These are phyloP conservation scores for Cryptococcus hybrid DNA, from an alignment of 1,284 basidiomycete genomes.

Conservation along the genomic window DNA sequence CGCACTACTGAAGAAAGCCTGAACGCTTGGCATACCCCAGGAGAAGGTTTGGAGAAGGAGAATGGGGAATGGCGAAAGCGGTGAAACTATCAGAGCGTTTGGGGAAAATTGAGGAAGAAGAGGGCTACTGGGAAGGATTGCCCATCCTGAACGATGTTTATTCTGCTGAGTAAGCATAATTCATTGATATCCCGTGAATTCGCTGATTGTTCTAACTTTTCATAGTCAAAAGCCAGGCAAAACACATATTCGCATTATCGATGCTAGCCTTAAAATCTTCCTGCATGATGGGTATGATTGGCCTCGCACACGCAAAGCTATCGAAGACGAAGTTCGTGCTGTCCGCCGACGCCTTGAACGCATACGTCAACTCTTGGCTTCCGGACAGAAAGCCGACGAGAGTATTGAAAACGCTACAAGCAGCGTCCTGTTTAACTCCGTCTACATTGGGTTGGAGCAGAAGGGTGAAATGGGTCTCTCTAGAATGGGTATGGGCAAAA, in stretches of 20 bases:
- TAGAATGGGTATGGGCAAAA: constrained; percentile 52
- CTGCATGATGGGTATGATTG: constrained; percentile 96
- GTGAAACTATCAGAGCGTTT: constrained; percentile 80
- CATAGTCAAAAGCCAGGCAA: constrained; percentile 20
- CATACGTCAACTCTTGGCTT: constrained; percentile 91
- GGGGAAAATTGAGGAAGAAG: constrained; percentile 52
- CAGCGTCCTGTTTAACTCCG: constrained; percentile 75
- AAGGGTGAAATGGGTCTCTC: constrained; percentile 53
- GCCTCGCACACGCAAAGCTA: constrained; percentile 74
- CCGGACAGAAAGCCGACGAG: constrained; percentile 82
- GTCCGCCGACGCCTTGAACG: constrained; percentile 83
- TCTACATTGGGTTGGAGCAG: constrained; percentile 76
- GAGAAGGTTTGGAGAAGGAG: constrained; percentile 10
- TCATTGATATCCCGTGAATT: background rate
- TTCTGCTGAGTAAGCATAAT: constrained; percentile 27
- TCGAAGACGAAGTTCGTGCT: constrained; percentile 83
- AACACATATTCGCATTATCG: constrained; percentile 56
- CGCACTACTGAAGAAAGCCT: constrained; percentile 56
- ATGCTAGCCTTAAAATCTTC: constrained; percentile 64
- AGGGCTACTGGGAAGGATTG: constrained; percentile 70
- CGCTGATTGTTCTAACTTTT: background rate
- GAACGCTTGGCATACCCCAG: constrained; percentile 39
- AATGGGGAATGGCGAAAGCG: constrained; percentile 55
- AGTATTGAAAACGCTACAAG: constrained; percentile 71
- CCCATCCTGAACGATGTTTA: constrained; percentile 48